Base-by-base conservation (phyloP, 148 eudicot genomes). In the Pharnaceum exiguum region DNA sequence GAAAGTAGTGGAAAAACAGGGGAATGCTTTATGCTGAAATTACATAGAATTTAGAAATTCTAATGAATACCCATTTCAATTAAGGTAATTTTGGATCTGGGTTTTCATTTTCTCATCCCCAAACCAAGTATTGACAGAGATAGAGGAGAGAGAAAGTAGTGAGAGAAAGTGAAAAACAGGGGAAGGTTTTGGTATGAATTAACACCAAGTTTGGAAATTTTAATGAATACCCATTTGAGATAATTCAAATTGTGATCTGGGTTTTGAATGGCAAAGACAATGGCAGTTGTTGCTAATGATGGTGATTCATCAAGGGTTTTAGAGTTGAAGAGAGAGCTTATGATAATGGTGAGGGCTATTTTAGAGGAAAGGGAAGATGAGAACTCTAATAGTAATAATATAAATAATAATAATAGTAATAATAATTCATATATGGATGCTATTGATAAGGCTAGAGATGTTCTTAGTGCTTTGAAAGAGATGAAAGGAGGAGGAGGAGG, bases 301-400 rank as follows among this genome's bases (percentile, higher is more conserved):
- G 78, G 75, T 11, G 85, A 87, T 75, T 71, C 62, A 62, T 60
- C 70, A 30, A 82, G 71, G 70, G 77, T 79, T 8, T 31, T 57
- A 31, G 96, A 91, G 57, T 64, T 91, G 72, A 91, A 81, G 77
- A 81, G 60, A 31, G 96, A 85, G n/a, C 69, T 91, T 69, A 73
- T 65, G 71, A 66, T 63, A 9, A 43, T 81, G 59, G 69, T 88
- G 19, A 75, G 54, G 51, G 68, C 84, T 15, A 79, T 91, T 62
- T 72, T 75, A 33, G 79, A 77, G 1, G 85, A 80, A 2, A 71
- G 59, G 44, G 70, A 68, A 25, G 74, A 69, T 12, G 71, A 59
- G 2, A 30, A 61, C 21, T 17, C 37, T 19, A 38, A 48, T 66
- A 27, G 11, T 19, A 43, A 17, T 7, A 13, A 29, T 44, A n/a